Evolutionary conservation across 345 rosid species (phyloP).

Genomic region (Bruguiera gymnorhiza): DNA sequence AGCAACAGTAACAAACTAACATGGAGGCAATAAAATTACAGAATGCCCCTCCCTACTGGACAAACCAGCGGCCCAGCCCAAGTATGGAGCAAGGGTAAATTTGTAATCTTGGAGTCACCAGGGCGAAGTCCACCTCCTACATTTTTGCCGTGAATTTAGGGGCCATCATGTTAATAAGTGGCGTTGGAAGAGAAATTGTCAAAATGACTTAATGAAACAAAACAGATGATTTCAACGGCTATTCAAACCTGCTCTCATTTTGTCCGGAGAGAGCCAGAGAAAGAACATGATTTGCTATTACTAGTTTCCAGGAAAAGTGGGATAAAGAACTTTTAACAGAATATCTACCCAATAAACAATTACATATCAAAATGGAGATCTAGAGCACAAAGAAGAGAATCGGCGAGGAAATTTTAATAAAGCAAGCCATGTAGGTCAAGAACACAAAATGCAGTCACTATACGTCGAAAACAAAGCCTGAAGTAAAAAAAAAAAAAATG

Average conservation of each 20-base stretch:
- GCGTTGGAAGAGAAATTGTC: constrained; percentile 22
- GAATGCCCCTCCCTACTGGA: constrained; percentile 25
- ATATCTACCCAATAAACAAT: constrained; percentile 12
- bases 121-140: constrained; percentile 27
- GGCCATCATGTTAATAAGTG: constrained; percentile 24
- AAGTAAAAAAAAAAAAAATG: background rate
- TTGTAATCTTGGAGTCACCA: constrained; percentile 20
- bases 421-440: background rate
- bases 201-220: constrained; percentile 3
- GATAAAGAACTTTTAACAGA: constrained; percentile 12
- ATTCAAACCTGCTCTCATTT: constrained; percentile 20
- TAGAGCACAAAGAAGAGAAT: constrained; percentile 7
- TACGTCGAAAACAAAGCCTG: background rate
- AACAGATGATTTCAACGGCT: constrained; percentile 12
- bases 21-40: constrained; percentile 24
- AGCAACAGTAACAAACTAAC: constrained; percentile 5
- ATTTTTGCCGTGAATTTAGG: constrained; percentile 62
- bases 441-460: too few species aligned
- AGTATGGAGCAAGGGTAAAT: constrained; percentile 23
- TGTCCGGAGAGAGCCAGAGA: constrained; percentile 15
- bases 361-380: background rate
- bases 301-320: constrained; percentile 11
- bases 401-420: background rate
- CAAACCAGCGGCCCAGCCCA: background rate
- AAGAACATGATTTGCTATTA: background rate